Base-by-base conservation (phyloP, 2,329 filamentous ascomycete genomes). In the Bipolaris gigantea region DNA sequence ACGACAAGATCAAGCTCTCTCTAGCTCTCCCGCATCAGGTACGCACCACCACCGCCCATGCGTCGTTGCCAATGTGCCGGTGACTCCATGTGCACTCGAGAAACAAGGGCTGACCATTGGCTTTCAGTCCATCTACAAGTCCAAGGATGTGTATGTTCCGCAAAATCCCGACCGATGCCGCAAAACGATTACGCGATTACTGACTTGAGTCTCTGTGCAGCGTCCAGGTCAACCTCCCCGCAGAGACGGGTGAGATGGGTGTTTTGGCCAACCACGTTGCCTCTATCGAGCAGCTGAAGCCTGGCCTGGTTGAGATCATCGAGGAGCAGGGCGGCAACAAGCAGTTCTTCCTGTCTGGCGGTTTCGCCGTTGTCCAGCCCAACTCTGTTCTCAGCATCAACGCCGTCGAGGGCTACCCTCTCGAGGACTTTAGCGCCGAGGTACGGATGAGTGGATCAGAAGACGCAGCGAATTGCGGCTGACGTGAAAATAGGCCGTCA, bases 231-330 rank as follows among this genome's bases (percentile, higher is more conserved):
- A 99, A 99, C 86, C 88, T 99, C 74, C 89, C 94, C 77, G 94
- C 94, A 74, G 94, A 96, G 79, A 95, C 92, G 61, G 94, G 94
- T 77, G 94, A 97, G 72, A 99, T 99, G 94, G 94, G 94, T 89
- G 89, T 99, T 72, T 89, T 99, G 75, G 94, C 94, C 77, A 95
- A 94, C 85, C 94, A 99, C 86, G 94, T 99, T 72, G 92, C 94
- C 64, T 92, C 92, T 60, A 97, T 99, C 75, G 94, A 99, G 85
- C 94, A 99, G 84, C 85, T 99, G 79, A 96, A 95, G 86, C 92
- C 94, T 59, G 94, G 94, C 73, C 81, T 97, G 67, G 85, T 99
- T 67, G 93, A 97, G 84, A 84, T 99, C 74, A 86, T 97, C 67
- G 93, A 97, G 84, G 94, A 99, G 85, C 85, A 81, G 74, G 90